Evolutionary conservation across 768 basidiomycete species (phyloP).

Genomic region (Calocybe gangraenosa): DNA sequence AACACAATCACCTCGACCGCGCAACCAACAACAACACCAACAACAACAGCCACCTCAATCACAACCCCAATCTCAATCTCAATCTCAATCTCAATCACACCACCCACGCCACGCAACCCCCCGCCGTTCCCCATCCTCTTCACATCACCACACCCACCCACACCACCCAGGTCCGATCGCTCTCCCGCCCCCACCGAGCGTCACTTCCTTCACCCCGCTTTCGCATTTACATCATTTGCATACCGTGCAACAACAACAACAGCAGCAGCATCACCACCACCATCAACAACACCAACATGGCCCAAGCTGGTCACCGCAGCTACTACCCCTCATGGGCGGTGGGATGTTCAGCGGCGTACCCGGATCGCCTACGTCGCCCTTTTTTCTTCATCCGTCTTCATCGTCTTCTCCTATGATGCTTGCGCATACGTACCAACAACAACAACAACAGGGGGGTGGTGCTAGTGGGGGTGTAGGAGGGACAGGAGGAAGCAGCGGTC

Average conservation of each 20-base stretch:
- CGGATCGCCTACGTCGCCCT: too few species aligned
- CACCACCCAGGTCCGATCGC: conserved; percentile 71
- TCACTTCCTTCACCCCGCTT: conserved; percentile 35
- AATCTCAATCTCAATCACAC: conserved; percentile 7
- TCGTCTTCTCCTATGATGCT: too few species aligned
- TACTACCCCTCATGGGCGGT: too few species aligned
- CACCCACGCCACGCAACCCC: background rate
- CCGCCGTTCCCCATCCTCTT: conserved; percentile 9
- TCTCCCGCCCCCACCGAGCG: conserved; percentile 55
- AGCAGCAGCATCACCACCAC: conserved; percentile 11
- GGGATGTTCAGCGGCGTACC: too few species aligned
- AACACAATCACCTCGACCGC: conserved; percentile 2
- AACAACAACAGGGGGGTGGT: too few species aligned
- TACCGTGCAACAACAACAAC: conserved; percentile 29
- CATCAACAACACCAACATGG: conserved; percentile 2
- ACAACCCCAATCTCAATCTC: conserved; percentile 16
- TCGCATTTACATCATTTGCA: conserved; percentile 37
- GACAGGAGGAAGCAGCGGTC: too few species aligned
- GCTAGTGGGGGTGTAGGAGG: too few species aligned
- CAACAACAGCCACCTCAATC: conserved; percentile 38
- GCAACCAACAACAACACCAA: conserved; percentile 10
- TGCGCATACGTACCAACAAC: too few species aligned
- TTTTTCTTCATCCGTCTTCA: too few species aligned
- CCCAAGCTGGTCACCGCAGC: too few species aligned
- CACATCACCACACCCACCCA: conserved; percentile 18